phyloP scores from a whole-genome alignment of 2,329 filamentous ascomycete genomes.

The Colletotrichum sp. region DNA sequence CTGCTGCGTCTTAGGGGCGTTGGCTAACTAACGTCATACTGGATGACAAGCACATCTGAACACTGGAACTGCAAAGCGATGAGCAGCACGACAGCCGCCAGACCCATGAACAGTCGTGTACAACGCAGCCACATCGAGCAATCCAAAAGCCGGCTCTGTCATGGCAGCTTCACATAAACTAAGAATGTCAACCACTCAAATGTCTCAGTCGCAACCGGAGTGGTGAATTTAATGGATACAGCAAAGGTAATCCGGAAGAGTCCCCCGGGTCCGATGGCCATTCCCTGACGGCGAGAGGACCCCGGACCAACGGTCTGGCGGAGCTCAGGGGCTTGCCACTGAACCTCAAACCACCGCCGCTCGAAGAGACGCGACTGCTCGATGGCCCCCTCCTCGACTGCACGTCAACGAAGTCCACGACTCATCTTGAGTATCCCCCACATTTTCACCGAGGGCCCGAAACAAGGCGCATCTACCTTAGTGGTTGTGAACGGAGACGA shows the following conservation, averaged over 20 bases:
- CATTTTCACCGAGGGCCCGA: constrained; percentile 15
- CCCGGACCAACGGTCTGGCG: neutral
- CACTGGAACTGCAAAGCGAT: neutral
- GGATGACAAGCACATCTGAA: neutral
- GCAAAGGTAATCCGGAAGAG: neutral
- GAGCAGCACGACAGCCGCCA: neutral
- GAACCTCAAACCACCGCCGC: constrained; percentile 12
- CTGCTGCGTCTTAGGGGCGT: neutral
- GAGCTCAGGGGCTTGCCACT: neutral
- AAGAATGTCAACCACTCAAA: neutral
- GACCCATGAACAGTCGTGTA: neutral
- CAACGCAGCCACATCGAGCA: neutral
- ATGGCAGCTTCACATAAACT: neutral
- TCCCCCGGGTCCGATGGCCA: neutral
- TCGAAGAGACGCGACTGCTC: neutral
- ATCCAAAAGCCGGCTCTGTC: neutral
- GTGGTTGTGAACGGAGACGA: neutral
- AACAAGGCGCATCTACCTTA: neutral
- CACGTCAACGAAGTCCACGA: neutral
- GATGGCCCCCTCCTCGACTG: neutral
- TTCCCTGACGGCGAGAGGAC: neutral
- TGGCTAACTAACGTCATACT: neutral
- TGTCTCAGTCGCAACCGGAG: neutral
- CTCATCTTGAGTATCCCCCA: constrained; percentile 6
- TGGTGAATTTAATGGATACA: neutral